Evolutionary conservation across 2,329 filamentous ascomycete genomes (phyloP).

Genomic region (Xylariaceae sp.): DNA sequence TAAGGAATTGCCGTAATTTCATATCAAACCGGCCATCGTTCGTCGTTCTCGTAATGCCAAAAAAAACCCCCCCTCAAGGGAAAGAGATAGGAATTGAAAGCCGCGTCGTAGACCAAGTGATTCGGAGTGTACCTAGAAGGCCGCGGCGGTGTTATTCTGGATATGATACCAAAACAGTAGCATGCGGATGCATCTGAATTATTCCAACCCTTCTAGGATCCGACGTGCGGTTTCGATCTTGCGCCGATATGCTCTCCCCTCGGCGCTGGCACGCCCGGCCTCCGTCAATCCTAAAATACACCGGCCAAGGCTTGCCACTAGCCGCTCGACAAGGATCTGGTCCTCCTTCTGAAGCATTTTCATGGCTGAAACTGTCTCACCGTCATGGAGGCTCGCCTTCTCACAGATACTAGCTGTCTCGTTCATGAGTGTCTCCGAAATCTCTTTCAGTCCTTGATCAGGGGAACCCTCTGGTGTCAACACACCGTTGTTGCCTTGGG

Average conservation of each 20-base stretch:
- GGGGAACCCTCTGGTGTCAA: constrained; percentile 48
- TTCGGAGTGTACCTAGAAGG: background rate
- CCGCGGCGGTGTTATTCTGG: constrained; percentile 3
- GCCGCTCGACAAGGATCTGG: constrained; percentile 55
- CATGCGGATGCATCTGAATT: constrained; percentile 1
- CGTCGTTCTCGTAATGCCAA: constrained; percentile 13
- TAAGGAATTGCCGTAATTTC: constrained; percentile 17
- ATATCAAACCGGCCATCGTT: constrained; percentile 14
- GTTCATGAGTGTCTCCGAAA: constrained; percentile 47
- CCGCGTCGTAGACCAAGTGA: constrained; percentile 1
- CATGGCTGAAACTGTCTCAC: constrained; percentile 39
- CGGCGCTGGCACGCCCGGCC: constrained; percentile 49
- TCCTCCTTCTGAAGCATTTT: constrained; percentile 52
- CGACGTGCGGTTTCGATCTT: constrained; percentile 70
- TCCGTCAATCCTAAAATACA: constrained; percentile 58
- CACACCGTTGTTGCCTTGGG: constrained; percentile 44
- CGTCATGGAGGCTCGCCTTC: constrained; percentile 30
- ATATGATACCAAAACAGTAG: background rate
- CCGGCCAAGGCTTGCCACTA: constrained; percentile 56
- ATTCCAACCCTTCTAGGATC: constrained; percentile 66
- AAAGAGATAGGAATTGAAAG: constrained; percentile 6
- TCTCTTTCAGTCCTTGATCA: constrained; percentile 45
- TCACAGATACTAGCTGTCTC: constrained; percentile 44
- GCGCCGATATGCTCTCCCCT: constrained; percentile 62
- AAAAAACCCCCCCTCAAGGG: constrained; percentile 9